Percentiles rank a stretch among this genome's conserved stretches.
phyloP scores from a whole-genome alignment of 495 filamentous ascomycete species.

The Hyaloscypha variabilis region DNA sequence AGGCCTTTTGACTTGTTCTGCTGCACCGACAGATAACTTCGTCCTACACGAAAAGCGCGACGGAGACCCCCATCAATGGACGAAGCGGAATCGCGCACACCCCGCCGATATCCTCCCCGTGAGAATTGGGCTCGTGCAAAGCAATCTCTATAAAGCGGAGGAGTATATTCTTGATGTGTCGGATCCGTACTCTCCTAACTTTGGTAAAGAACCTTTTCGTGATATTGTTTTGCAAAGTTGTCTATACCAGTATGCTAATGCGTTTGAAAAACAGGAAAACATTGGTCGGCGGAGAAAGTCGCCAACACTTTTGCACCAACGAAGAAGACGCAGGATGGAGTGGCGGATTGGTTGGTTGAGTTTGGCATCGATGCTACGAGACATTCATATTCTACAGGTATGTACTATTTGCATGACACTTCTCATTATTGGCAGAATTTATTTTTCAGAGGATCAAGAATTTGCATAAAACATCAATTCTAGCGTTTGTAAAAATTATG shows the following conservation, averaged over 20 bases:
- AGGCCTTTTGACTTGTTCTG: constrained; percentile 8
- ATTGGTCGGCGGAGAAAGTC: constrained; percentile 23
- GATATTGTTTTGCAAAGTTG: no score
- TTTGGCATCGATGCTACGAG: constrained; percentile 18
- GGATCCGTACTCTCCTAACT: constrained; percentile 33
- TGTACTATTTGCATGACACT: not conserved
- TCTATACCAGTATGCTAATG: constrained; percentile 5
- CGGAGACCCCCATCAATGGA: constrained; percentile 17
- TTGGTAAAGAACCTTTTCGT: constrained; percentile 22
- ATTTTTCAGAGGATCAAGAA: no score
- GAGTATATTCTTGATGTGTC: constrained; percentile 36
- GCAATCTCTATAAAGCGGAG: constrained; percentile 36
- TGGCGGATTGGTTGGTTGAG: constrained; percentile 23
- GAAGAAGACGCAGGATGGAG: constrained; percentile 8
- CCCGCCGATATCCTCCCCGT: constrained; percentile 25
- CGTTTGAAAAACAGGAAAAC: constrained; percentile 16
- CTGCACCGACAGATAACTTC: constrained; percentile 15
- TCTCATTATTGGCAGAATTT: not conserved
- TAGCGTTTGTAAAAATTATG: no score
- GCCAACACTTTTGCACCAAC: constrained; percentile 22
- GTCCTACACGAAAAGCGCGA: constrained; percentile 30
- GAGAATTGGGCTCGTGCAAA: constrained; percentile 36
- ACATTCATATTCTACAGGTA: constrained; percentile 12
- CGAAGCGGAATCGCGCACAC: constrained; percentile 16
- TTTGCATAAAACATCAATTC: no score